Evolutionary conservation across 805 yeast species (phyloP).

Genomic region (Suhomyces kilbournensis): DNA sequence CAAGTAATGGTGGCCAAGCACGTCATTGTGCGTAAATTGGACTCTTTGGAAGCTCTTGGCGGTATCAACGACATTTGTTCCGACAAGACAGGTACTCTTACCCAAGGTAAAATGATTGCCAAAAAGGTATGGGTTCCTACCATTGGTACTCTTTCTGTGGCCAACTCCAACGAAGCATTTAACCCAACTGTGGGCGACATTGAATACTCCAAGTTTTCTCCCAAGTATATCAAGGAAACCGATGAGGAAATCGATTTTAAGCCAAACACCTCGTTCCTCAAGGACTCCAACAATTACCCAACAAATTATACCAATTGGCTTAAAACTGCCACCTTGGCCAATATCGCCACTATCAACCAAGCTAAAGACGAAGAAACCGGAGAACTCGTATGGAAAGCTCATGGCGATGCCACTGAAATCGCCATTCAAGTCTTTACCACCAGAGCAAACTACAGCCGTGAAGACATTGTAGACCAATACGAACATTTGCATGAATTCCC

Average conservation of each 20-base stretch:
- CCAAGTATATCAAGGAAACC: constrained; percentile 31
- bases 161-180: constrained; percentile 56
- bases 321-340: constrained; percentile 69
- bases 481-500: constrained; percentile 64
- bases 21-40: constrained; percentile 74
- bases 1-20: constrained; percentile 64
- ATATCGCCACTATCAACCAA: constrained; percentile 64
- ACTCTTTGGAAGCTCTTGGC: constrained; percentile 75
- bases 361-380: constrained; percentile 40
- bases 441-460: constrained; percentile 52
- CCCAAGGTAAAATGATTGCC: constrained; percentile 79
- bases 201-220: constrained; percentile 31
- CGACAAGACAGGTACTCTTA: constrained; percentile 79
- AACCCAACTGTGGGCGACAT: constrained; percentile 61
- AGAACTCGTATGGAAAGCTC: constrained; percentile 62
- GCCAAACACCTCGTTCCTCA: constrained; percentile 12
- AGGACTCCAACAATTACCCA: constrained; percentile 17
- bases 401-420: constrained; percentile 88
- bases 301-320: constrained; percentile 50
- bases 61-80: constrained; percentile 79
- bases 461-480: constrained; percentile 28
- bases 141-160: constrained; percentile 54
- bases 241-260: constrained; percentile 37
- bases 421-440: constrained; percentile 78
- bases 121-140: constrained; percentile 66